Conservation (phyloP, 345 rosid species). For the Geranium brycei region DNA sequence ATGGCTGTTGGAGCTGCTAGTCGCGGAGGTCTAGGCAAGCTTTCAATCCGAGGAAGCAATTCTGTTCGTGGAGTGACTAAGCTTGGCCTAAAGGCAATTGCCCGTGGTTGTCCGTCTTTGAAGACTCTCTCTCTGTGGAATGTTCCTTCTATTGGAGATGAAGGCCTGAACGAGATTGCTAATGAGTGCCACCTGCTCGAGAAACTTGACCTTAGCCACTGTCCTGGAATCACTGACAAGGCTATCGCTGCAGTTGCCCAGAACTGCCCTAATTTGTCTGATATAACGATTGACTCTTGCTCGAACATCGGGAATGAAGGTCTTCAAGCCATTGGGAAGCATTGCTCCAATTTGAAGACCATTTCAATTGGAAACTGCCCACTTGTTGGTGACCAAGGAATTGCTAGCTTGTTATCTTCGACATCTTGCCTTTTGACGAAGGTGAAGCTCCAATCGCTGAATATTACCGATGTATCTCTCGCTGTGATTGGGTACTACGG, state of each 20-base stretch:
- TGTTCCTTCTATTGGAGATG: constrained; percentile 49
- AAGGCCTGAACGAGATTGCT: constrained; percentile 61
- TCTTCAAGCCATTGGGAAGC: constrained; percentile 46
- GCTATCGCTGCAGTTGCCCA: constrained; percentile 53
- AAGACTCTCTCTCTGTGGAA: constrained; percentile 65
- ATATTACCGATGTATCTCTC: constrained; percentile 64
- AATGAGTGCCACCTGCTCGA: constrained; percentile 57
- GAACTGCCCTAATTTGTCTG: constrained; percentile 58
- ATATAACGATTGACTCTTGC: constrained; percentile 66
- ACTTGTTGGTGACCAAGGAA: constrained; percentile 79
- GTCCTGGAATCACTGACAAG: constrained; percentile 51
- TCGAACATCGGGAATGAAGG: constrained; percentile 65
- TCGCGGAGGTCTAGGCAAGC: constrained; percentile 79
- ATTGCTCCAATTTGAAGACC: constrained; percentile 57
- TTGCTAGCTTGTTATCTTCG: constrained; percentile 44
- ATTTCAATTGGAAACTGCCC: constrained; percentile 64
- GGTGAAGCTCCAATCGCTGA: constrained; percentile 66
- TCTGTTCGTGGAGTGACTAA: constrained; percentile 43
- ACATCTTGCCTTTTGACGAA: constrained; percentile 34
- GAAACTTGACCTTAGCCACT: constrained; percentile 66
- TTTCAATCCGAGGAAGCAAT: constrained; percentile 41
- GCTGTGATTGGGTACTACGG: constrained; percentile 91
- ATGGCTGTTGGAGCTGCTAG: constrained; percentile 76
- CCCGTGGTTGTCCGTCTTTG: constrained; percentile 66
- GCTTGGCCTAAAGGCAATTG: constrained; percentile 59